Evolutionary conservation across 2,329 filamentous ascomycete species (phyloP).

Genomic region (Curvularia lunata): DNA sequence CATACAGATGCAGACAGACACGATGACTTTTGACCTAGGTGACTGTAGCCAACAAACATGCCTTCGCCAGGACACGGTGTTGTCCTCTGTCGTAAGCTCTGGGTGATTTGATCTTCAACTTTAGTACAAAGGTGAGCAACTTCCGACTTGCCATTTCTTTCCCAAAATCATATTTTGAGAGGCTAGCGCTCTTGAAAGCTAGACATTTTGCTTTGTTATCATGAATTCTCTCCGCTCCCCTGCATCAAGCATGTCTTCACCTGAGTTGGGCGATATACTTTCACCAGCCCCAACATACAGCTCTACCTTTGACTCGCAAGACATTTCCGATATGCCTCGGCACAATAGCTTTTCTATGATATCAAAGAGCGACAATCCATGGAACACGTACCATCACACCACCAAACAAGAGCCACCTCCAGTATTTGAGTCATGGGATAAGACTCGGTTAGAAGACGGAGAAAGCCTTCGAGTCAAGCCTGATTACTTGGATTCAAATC

Average conservation of each 20-base stretch:
- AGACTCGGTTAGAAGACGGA: neutral
- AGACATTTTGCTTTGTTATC: neutral
- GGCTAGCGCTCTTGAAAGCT: neutral
- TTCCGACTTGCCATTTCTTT: neutral
- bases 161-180: neutral
- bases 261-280: constrained; percentile 11
- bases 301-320: constrained; percentile 20
- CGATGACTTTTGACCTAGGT: neutral
- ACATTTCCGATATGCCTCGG: constrained; percentile 2
- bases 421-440: neutral
- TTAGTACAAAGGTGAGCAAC: neutral
- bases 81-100: neutral
- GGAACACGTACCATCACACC: constrained; percentile 9
- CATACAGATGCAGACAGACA: neutral
- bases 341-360: neutral
- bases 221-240: neutral
- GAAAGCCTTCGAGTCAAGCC: constrained; percentile 8
- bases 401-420: neutral
- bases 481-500: constrained; percentile 16
- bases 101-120: constrained; percentile 2
- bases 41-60: neutral
- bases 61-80: constrained; percentile 5
- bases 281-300: constrained; percentile 36
- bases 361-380: neutral
- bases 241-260: constrained; percentile 22